Base-by-base conservation (phyloP, 2,329 filamentous ascomycete species). In the Dactylonectria estremocensis region DNA sequence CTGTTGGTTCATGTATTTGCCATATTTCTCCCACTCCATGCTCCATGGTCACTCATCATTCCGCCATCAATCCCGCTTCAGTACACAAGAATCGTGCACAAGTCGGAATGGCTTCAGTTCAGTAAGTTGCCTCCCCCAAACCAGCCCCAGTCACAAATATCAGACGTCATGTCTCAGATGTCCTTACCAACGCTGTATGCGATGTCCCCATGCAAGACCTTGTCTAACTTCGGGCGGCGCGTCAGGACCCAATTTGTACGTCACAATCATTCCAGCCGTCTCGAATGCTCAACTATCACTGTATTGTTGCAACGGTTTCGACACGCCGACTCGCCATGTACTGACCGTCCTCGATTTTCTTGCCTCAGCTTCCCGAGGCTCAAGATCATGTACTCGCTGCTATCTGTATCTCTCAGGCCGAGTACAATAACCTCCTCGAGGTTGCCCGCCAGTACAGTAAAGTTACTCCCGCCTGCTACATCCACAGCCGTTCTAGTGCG, bases 391-490 rank as follows among this genome's bases (percentile, higher is more conserved):
- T 37, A 28, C 43, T 65, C 9, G 59, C 82, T 61, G 73, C 80
- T 16, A 82, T 92, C 53, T 87, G 84, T 64, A 87, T 94, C 61
- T 82, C 87, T 43, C 89, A 85, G 74, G 78, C 80, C 56, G 90
- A 94, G 75, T 89, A 94, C 79, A 86, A 91, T 56, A 79, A 78
- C 55, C 83, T 94, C 67, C 83, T 90, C 72, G 78, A 85, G 64
- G 70, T 73, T 61, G 82, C 84, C 56, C 83, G 81, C 66, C 85
- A 90, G 78, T 91, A 90, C 75, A 82, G 89, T 91, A 84, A 70
- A 82, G 50, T 14, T 20, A 5, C 33, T 13, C 16, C 20, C 22
- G 6, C 10, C 11, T 37, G 40, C 4, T 46, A 18, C 13, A 7
- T 8, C 31, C 14, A 28, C 2, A 18, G 20, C 6, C 20, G 45